Evolutionary conservation across 768 basidiomycete species (phyloP).

Genomic region (Boletus subcaerulescens): DNA sequence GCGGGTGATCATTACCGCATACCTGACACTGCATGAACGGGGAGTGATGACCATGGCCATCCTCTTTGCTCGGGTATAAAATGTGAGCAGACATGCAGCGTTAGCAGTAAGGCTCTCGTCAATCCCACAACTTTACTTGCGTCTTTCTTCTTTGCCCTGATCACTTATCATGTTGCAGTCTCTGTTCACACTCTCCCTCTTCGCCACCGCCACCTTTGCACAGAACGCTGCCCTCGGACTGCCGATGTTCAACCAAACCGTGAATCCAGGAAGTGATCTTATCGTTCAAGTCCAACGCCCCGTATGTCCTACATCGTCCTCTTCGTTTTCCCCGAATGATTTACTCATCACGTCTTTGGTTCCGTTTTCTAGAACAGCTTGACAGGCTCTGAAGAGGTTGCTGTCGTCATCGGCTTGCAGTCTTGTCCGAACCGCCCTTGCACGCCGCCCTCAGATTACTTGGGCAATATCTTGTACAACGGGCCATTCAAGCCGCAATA

Average conservation of each 20-base stretch:
- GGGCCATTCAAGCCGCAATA: conserved; percentile 42
- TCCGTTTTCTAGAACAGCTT: conserved; percentile 31
- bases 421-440: conserved; percentile 35
- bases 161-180: not conserved
- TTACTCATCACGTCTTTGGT: not conserved
- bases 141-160: too few relatives aligned
- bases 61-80: conserved; percentile 9
- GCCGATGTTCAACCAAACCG: conserved; percentile 29
- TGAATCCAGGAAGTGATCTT: conserved; percentile 38
- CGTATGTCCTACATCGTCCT: conserved; percentile 31
- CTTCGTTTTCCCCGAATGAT: not conserved
- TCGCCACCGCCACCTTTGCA: conserved; percentile 35
- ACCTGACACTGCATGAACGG: not conserved
- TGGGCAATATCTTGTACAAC: conserved; percentile 46
- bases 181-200: not conserved
- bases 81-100: too few relatives aligned
- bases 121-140: too few relatives aligned
- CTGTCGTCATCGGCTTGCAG: conserved; percentile 43
- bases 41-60: conserved; percentile 1
- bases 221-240: conserved; percentile 41
- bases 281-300: conserved; percentile 48
- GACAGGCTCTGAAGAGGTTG: conserved; percentile 42
- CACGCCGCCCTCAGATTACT: conserved; percentile 20
- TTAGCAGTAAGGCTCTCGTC: too few relatives aligned
- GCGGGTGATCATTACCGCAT: conserved; percentile 2